phyloP scores from a whole-genome alignment of 1,284 basidiomycete genomes.

The Papiliotrema fonsecae region DNA sequence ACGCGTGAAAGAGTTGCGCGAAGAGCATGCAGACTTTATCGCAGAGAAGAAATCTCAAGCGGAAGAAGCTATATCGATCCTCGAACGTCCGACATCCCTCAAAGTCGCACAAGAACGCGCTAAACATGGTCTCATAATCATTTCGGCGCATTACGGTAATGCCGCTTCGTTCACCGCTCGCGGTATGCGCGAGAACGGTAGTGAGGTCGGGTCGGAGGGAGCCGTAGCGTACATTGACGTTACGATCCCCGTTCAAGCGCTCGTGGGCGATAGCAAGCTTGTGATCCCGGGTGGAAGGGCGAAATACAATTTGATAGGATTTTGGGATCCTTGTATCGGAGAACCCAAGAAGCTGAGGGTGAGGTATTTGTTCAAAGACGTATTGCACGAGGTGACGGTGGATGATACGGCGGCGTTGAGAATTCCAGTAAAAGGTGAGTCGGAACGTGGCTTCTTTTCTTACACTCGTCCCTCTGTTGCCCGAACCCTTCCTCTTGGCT shows the following conservation, averaged over 20 bases:
- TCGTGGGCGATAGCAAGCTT: slow-evolving; percentile 72
- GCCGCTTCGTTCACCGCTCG: slow-evolving; percentile 46
- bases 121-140: slow-evolving; percentile 58
- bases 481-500: no score
- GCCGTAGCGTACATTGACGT: slow-evolving; percentile 64
- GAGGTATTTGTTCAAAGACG: slow-evolving; percentile 70
- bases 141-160: slow-evolving; percentile 64
- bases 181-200: slow-evolving; percentile 50
- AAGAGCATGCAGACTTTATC: slow-evolving; percentile 59
- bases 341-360: slow-evolving; percentile 57
- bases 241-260: slow-evolving; percentile 71
- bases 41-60: slow-evolving; percentile 58
- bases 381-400: slow-evolving; percentile 68
- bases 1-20: slow-evolving; percentile 54
- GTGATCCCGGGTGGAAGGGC: slow-evolving; percentile 67
- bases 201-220: slow-evolving; percentile 15
- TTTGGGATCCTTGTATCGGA: slow-evolving; percentile 48
- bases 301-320: slow-evolving; percentile 49
- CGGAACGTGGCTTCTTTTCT: no score
- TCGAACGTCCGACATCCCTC: slow-evolving; percentile 48
- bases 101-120: slow-evolving; percentile 47
- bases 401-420: slow-evolving; percentile 66
- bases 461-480: no score
- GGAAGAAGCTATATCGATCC: slow-evolving; percentile 53
- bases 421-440: slow-evolving; percentile 62